These are phyloP conservation scores for Fagopyrum tataricum DNA, from an alignment of 148 eudicot species.

Conservation along the genomic window DNA sequence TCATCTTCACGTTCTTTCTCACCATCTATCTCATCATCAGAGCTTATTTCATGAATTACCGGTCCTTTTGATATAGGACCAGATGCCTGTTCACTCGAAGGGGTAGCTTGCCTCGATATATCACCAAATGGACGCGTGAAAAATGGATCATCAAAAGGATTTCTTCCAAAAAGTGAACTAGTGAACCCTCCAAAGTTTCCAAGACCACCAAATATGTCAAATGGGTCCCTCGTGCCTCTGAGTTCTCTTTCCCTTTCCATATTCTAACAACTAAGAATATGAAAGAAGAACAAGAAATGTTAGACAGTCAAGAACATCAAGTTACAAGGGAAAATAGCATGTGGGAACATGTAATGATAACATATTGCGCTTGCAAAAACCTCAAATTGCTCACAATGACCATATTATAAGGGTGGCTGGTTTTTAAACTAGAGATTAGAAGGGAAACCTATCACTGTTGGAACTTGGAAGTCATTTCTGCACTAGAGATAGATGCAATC, in stretches of 20 bases:
- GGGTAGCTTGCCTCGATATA: conserved; percentile 22
- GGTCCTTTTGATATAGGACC: conserved; percentile 34
- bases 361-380: too few relatives aligned
- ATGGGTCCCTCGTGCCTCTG: conserved; percentile 25
- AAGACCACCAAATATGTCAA: conserved; percentile 29
- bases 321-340: neutral
- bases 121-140: conserved; percentile 49
- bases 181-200: conserved; percentile 37
- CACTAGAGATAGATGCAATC: too few relatives aligned
- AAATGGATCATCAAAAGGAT: conserved; percentile 81
- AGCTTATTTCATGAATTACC: conserved; percentile 49
- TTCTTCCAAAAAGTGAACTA: conserved; percentile 35
- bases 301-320: neutral
- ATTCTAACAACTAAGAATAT: neutral
- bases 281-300: neutral
- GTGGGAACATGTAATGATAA: neutral
- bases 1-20: conserved; percentile 21
- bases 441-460: too few relatives aligned
- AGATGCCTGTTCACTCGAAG: conserved; percentile 19
- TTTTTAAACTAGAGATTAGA: too few relatives aligned
- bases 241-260: conserved; percentile 43
- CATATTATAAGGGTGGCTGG: too few relatives aligned
- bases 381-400: too few relatives aligned
- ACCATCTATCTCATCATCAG: conserved; percentile 41
- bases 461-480: too few relatives aligned